Conservation (phyloP, 805 yeast species). For the Candida odintsovae region DNA sequence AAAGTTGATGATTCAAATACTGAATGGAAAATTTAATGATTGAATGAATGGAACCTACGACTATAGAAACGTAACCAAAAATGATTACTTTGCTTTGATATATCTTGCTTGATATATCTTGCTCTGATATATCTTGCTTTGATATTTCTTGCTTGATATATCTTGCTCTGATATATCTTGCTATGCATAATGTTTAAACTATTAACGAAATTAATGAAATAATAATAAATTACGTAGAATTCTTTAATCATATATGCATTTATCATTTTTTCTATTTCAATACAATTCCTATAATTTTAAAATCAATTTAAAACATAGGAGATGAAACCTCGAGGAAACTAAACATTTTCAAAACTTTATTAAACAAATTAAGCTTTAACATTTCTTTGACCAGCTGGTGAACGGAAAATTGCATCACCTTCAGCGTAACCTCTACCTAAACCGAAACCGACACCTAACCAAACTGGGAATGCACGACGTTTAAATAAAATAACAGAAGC, state of each 20-base stretch:
- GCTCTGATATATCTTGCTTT: no score
- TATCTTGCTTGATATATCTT: no score
- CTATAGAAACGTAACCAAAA: neutral
- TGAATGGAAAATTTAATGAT: slow-evolving; percentile 21
- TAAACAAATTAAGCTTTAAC: slow-evolving; percentile 67
- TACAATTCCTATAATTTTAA: neutral
- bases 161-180: no score
- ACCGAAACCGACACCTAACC: slow-evolving; percentile 97
- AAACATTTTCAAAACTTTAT: no score
- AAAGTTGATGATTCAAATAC: slow-evolving; percentile 17
- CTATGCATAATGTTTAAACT: neutral
- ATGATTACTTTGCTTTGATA: no score
- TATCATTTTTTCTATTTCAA: neutral
- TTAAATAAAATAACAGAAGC: slow-evolving; percentile 85
- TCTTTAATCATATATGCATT: neutral
- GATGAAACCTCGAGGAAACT: no score
- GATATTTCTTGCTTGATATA: no score
- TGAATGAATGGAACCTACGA: no score
- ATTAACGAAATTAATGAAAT: slow-evolving; percentile 5
- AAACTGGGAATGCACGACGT: slow-evolving; percentile 96
- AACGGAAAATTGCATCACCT: slow-evolving; percentile 95
- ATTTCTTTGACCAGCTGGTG: slow-evolving; percentile 70
- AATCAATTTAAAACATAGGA: neutral
- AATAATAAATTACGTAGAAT: neutral
- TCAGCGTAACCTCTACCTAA: slow-evolving; percentile 97